Evolutionary conservation across 139 green algal genomes (phyloP), one percentile per base, ranked within the genome.

Genomic region (Volvox reticuliferus): DNA sequence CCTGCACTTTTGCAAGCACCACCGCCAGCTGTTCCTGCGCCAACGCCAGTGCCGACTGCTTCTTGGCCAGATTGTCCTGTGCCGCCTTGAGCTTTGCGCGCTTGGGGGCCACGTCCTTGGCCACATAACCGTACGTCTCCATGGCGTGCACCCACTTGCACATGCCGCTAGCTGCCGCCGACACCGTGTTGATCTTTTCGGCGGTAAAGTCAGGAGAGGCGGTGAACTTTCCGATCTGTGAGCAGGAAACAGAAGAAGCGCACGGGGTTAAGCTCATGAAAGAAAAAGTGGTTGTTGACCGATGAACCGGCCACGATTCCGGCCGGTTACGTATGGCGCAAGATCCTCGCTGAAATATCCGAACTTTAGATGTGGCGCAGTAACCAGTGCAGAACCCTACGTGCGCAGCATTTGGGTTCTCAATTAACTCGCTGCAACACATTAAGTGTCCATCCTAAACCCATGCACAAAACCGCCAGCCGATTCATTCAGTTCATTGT

Each of bases 111-210:
- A 98, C 96, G 50, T 98, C 96, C 94, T 97, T 98, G 21, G 95
- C 91, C 71, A 98, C 95, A 69, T 94, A 91, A 12, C 96, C 97
- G 87, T 98, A 98, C 62, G 95, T 94, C 85, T 98, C 95, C 97
- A 98, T 98, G 26, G 96, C 96, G 76, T 93, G 84, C 80, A 98
- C 97, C 97, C 97, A 98, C 92, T 97, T 88, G 93, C 96, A 98
- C 93, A 98, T 93, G 33, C 97, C 95, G 62, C 87, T 90, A 24
- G 95, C 93, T 12, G 95, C 95, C 24, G 90, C 76, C 13, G 95
- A 97, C 87, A 97, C 95, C 82, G 96, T 98, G 90, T 95, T 96
- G 30, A 98, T 91, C 19, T 85, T 78, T 9, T 97, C 96, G 19
- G 93, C 92, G 30, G 92, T 95, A 90, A 97, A 98, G 20, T 97